Conservation (phyloP, 2,329 filamentous ascomycete species). For the Fusarium sp. region DNA sequence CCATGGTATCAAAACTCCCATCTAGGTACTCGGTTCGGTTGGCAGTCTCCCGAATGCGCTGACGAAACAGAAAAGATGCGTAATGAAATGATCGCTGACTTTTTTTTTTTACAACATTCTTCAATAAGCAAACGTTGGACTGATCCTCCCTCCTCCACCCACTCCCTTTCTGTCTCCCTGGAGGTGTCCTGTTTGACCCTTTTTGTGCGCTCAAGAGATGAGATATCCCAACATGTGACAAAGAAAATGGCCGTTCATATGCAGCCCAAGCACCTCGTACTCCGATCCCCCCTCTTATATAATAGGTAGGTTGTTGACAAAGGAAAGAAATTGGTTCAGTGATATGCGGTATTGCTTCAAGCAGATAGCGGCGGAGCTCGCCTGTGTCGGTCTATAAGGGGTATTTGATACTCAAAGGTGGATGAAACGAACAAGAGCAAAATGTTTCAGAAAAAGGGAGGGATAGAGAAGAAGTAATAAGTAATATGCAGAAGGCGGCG, state of each 20-base stretch:
- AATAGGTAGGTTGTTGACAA: constrained; percentile 40
- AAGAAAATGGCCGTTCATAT: constrained; percentile 38
- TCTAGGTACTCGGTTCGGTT: constrained; percentile 22
- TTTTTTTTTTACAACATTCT: constrained; percentile 42
- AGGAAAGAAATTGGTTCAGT: constrained; percentile 48
- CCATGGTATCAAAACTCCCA: constrained; percentile 26
- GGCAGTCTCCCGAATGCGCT: constrained; percentile 25
- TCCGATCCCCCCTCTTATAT: constrained; percentile 44
- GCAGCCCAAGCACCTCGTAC: constrained; percentile 43
- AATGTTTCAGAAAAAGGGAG: constrained; percentile 33
- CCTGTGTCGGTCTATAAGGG: constrained; percentile 53
- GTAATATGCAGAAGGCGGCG: constrained; percentile 39
- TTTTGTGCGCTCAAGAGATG: constrained; percentile 31
- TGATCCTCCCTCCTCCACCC: constrained; percentile 2
- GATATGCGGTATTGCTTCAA: constrained; percentile 46
- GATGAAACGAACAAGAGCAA: constrained; percentile 43
- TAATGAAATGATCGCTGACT: constrained; percentile 38
- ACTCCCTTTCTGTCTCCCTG: constrained; percentile 8
- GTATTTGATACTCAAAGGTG: constrained; percentile 52
- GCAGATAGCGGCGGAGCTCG: constrained; percentile 46
- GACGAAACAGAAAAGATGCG: constrained; percentile 18
- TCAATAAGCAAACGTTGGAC: constrained; percentile 34
- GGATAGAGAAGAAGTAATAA: constrained; percentile 37
- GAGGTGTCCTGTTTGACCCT: constrained; percentile 35
- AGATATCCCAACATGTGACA: constrained; percentile 30